Conservation (phyloP, 495 filamentous ascomycete genomes). For the Xylaria telfairii region DNA sequence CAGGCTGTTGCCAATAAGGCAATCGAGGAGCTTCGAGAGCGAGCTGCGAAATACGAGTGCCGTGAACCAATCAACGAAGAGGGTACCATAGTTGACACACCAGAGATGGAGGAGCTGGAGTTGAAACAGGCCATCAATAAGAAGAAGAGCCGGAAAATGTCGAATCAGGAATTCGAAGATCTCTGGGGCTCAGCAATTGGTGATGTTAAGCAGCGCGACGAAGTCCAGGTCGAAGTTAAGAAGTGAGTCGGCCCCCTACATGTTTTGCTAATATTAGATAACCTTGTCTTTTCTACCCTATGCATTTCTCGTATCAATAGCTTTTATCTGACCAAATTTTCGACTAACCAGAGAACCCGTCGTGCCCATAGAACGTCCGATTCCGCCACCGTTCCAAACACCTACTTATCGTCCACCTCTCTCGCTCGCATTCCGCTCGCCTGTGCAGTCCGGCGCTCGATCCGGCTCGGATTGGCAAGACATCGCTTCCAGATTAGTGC, state of each 20-base stretch:
- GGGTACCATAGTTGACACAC: conserved; percentile 61
- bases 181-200: conserved; percentile 87
- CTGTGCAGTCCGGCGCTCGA: conserved; percentile 87
- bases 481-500: conserved; percentile 91
- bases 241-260: conserved; percentile 68
- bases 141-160: conserved; percentile 79
- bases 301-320: conserved; percentile 13
- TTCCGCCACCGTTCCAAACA: conserved; percentile 62
- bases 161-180: conserved; percentile 87
- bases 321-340: conserved; percentile 42
- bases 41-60: conserved; percentile 88
- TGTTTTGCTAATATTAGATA: not conserved
- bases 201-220: conserved; percentile 81
- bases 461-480: conserved; percentile 90
- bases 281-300: conserved; percentile 21
- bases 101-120: conserved; percentile 74
- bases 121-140: conserved; percentile 75
- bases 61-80: conserved; percentile 71
- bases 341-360: conserved; percentile 81
- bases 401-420: conserved; percentile 70
- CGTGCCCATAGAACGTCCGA: conserved; percentile 72
- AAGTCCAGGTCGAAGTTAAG: conserved; percentile 72
- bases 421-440: conserved; percentile 85
- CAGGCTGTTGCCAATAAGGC: conserved; percentile 86
- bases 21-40: conserved; percentile 84